phyloP scores from a whole-genome alignment of 495 filamentous ascomycete genomes.

The Talaromyces ruber region DNA sequence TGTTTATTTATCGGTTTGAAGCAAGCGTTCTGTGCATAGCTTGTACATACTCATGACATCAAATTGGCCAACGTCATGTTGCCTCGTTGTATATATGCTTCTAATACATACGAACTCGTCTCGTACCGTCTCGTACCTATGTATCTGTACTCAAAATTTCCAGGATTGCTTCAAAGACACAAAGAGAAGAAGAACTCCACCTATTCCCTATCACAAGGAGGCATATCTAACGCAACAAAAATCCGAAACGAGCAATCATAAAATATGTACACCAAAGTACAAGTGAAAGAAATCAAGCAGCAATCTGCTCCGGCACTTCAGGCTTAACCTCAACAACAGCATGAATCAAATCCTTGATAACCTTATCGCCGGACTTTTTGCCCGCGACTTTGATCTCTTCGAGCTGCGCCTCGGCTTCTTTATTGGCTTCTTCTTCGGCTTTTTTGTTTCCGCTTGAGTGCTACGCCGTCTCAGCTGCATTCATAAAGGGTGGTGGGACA shows the following conservation, averaged over 20 bases:
- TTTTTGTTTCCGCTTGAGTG: constrained; percentile 82
- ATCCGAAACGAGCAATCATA: background rate
- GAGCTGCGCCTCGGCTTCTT: constrained; percentile 73
- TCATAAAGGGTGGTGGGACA: constrained; percentile 2
- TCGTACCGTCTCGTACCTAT: too few species aligned
- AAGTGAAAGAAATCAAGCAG: background rate
- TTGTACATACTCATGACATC: background rate
- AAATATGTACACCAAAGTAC: background rate
- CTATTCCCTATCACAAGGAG: background rate
- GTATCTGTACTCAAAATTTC: too few species aligned
- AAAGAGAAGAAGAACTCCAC: background rate
- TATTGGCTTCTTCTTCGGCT: constrained; percentile 76
- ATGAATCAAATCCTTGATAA: constrained; percentile 69
- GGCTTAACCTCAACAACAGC: constrained; percentile 76
- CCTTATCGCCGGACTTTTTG: constrained; percentile 65
- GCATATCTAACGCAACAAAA: background rate
- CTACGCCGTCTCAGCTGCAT: too few species aligned
- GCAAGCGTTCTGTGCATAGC: background rate
- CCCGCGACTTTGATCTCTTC: constrained; percentile 75
- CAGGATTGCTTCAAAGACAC: too few species aligned
- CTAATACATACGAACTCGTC: constrained; percentile 59
- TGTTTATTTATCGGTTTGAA: background rate
- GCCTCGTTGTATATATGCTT: background rate
- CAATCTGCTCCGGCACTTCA: constrained; percentile 50
- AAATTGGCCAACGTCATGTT: background rate